Percentiles rank a stretch among this genome's conserved stretches.
Conservation (phyloP, 495 filamentous ascomycete species). For the Penicillium subrubescens region DNA sequence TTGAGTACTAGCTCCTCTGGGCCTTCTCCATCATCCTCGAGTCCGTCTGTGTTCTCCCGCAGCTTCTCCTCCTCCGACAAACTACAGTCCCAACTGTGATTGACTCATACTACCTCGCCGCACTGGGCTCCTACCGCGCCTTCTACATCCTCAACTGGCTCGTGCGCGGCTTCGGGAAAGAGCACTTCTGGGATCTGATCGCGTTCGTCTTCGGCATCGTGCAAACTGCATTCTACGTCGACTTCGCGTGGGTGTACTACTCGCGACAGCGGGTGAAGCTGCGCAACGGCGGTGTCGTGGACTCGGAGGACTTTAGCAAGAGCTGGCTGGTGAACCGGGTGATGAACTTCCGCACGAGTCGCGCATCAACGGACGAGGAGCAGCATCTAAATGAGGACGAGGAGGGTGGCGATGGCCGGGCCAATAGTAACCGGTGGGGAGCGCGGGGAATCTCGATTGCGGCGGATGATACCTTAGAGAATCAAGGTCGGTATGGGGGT, state of each 20-base stretch:
- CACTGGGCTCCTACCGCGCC: conserved; percentile 84
- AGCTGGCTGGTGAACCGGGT: conserved; percentile 70
- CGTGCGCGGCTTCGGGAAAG: conserved; percentile 58
- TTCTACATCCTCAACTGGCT: conserved; percentile 96
- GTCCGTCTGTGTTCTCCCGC: conserved; percentile 86
- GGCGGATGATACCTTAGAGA: conserved; percentile 73
- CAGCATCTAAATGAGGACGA: conserved; percentile 46
- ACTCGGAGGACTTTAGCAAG: conserved; percentile 81
- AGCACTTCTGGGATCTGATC: conserved; percentile 67
- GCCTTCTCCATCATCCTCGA: conserved; percentile 89
- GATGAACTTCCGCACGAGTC: conserved; percentile 40
- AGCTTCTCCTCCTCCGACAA: conserved; percentile 87
- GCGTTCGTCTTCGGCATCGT: conserved; percentile 82
- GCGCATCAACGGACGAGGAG: conserved; percentile 37
- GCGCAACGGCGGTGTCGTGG: conserved; percentile 86
- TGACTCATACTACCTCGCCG: conserved; percentile 88
- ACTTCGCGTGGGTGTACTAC: conserved; percentile 98
- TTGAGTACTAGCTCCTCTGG: conserved; percentile 63
- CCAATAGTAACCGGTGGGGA: conserved; percentile 66
- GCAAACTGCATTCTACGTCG: conserved; percentile 88
- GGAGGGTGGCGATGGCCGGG: conserved; percentile 23
- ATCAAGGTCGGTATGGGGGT: conserved; percentile 44
- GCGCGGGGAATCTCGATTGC: conserved; percentile 75
- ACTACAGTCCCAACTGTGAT: conserved; percentile 95
- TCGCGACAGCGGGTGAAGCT: conserved; percentile 92